phyloP scores from a whole-genome alignment of 352 stramenopile genomes.

The Pythium phragmitis region DNA sequence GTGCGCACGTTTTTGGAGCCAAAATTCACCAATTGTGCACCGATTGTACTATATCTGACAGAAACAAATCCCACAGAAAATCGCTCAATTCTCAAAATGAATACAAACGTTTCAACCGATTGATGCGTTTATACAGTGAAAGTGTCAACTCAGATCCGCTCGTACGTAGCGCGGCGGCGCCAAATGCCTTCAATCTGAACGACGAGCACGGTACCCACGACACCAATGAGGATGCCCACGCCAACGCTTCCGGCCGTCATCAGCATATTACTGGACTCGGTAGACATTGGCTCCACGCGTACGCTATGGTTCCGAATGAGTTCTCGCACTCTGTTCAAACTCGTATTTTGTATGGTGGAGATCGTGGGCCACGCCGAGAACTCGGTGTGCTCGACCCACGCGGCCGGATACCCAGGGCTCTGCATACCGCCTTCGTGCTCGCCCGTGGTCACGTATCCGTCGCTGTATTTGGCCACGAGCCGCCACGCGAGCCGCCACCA shows the following conservation, averaged over 20 bases:
- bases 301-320: slow-evolving; percentile 41
- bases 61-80: background rate
- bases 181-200: background rate
- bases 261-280: too few relatives aligned
- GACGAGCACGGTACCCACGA: slow-evolving; percentile 7
- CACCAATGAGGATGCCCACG: slow-evolving; percentile 5
- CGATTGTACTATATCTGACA: background rate
- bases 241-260: background rate
- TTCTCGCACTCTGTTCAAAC: background rate
- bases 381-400: slow-evolving; percentile 54
- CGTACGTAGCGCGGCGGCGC: slow-evolving; percentile 9
- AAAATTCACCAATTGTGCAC: background rate
- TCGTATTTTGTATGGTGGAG: slow-evolving; percentile 29
- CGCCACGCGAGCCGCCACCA: slow-evolving; percentile 70
- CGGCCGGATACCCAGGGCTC: slow-evolving; percentile 56
- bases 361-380: slow-evolving; percentile 74
- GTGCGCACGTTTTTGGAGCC: slow-evolving; percentile 1
- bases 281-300: too few relatives aligned
- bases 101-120: background rate
- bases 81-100: background rate
- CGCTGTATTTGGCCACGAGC: slow-evolving; percentile 68
- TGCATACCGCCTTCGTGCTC: slow-evolving; percentile 46
- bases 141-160: slow-evolving; percentile 16
- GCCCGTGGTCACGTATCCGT: slow-evolving; percentile 67
- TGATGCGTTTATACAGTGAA: slow-evolving; percentile 1